Evolutionary conservation across 345 rosid species (phyloP), one percentile per base, ranked within the genome.

Genomic region (Lagerstroemia speciosa): DNA sequence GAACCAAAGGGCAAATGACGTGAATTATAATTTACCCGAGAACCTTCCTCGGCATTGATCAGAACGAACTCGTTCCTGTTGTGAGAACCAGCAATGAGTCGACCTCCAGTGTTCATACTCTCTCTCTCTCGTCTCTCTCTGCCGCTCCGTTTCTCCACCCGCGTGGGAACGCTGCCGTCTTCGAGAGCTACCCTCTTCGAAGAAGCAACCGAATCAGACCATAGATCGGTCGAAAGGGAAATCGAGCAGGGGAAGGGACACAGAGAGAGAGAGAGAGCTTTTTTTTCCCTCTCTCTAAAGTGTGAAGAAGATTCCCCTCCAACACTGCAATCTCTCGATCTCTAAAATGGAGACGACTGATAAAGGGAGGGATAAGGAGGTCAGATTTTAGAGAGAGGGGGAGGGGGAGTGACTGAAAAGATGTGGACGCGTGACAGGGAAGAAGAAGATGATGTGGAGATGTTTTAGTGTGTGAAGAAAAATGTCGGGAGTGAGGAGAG

Each of bases 51-150:
- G 20, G 96, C 97, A 83, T 90, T 93, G 55, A 93, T 90, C 40
- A 90, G 85, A 45, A 90, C 96, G 78, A 93, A 90, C 79, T 93
- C 98, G 74, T 93, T 93, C 76, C 98, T 78, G 75, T 93, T 90
- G 73, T 93, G 97, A 75, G 98, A 93, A 11, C 98, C 97, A 74
- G 96, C 98, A 81, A 93, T 69, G 72, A 93, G 97, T 36, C 96
- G 81, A 61, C 98, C 97, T 11, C 96, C 86, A 63, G 98, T 93
- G 78, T 87, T 84, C 97, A 93, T 93, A 27, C 7, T 57, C 32
- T 24, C 58, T 52, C 58, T 22, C 58, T n/a, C 48, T 43, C n/a
- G 0, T 4, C 9, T 3, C 46, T 41, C 46, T 14, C 46, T 41
- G 16, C 14, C 16, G 14, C 46, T 14, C 46, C 8, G 8, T 41